Percentiles rank a stretch among this genome's conserved stretches.
phyloP scores from a whole-genome alignment of 495 filamentous ascomycete species.

The Aspergillus nidulans region DNA sequence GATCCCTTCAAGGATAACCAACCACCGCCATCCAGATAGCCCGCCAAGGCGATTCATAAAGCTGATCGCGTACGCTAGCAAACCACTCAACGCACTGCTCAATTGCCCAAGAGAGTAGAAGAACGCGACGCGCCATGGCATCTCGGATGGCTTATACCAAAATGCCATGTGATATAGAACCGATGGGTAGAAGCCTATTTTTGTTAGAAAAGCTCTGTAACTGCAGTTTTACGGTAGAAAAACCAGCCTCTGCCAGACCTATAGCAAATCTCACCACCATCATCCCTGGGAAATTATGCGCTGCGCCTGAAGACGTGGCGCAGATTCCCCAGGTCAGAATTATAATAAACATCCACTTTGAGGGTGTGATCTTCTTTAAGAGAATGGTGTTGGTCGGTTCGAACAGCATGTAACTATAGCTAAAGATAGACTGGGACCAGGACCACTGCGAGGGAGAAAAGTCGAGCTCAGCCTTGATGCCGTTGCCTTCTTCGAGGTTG shows the following conservation, averaged over 20 bases:
- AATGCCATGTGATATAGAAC: constrained; percentile 40
- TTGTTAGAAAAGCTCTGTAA: too few species aligned
- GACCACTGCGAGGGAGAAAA: constrained; percentile 35
- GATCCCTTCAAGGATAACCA: constrained; percentile 45
- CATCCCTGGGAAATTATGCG: constrained; percentile 35
- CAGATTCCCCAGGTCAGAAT: constrained; percentile 39
- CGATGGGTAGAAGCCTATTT: constrained; percentile 32
- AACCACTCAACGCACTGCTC: constrained; percentile 32
- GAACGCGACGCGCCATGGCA: constrained; percentile 32
- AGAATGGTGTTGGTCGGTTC: constrained; percentile 39
- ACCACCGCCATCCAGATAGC: constrained; percentile 40
- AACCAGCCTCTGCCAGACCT: constrained; percentile 37
- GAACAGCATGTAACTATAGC: constrained; percentile 38
- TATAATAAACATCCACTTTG: constrained; percentile 41
- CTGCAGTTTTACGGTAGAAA: too few species aligned
- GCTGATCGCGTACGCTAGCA: constrained; percentile 39
- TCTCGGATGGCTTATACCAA: constrained; percentile 36
- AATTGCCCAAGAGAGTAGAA: constrained; percentile 37
- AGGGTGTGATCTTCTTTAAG: constrained; percentile 30
- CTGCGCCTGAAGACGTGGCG: constrained; percentile 31
- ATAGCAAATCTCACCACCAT: constrained; percentile 40
- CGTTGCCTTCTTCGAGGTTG: constrained; percentile 40
- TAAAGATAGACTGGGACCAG: constrained; percentile 42
- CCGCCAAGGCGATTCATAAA: constrained; percentile 34
- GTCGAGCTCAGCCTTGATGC: constrained; percentile 41